Conservation (phyloP, 2,329 filamentous ascomycete species). For the Penicillium sp. region DNA sequence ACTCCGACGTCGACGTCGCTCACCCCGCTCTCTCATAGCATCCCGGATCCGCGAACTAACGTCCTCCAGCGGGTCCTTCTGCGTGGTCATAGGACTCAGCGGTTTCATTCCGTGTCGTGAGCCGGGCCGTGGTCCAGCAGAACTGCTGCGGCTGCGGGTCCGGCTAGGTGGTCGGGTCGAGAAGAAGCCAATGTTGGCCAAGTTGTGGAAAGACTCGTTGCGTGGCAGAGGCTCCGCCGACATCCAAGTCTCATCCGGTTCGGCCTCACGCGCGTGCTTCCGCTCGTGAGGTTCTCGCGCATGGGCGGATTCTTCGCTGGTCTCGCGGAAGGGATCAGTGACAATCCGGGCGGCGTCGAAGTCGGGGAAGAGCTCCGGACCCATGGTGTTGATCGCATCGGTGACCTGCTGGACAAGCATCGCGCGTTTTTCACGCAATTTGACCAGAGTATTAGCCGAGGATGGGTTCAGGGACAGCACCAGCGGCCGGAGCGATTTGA, state of each 20-base stretch:
- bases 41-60: slow-evolving; percentile 81
- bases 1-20: slow-evolving; percentile 57
- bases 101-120: slow-evolving; percentile 67
- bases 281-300: slow-evolving; percentile 24
- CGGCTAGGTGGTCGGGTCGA: slow-evolving; percentile 83
- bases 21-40: slow-evolving; percentile 78
- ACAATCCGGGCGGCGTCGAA: slow-evolving; percentile 78
- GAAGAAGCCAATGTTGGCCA: slow-evolving; percentile 85
- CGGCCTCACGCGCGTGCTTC: slow-evolving; percentile 26
- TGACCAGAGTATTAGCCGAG: slow-evolving; percentile 79
- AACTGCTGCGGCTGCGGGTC: slow-evolving; percentile 71
- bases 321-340: slow-evolving; percentile 51
- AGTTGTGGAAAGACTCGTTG: slow-evolving; percentile 92
- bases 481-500: slow-evolving; percentile 89
- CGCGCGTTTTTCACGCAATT: slow-evolving; percentile 71
- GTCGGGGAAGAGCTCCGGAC: slow-evolving; percentile 96
- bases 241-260: slow-evolving; percentile 27
- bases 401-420: slow-evolving; percentile 81
- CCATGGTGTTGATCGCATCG: slow-evolving; percentile 89
- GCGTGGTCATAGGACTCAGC: slow-evolving; percentile 68
- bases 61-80: slow-evolving; percentile 74
- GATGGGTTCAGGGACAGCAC: slow-evolving; percentile 81
- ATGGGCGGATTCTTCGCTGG: slow-evolving; percentile 18
- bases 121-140: slow-evolving; percentile 64
- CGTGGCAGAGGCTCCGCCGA: slow-evolving; percentile 64